Evolutionary conservation across 805 yeast genomes (phyloP).

Genomic region (Brettanomyces bruxellensis): DNA sequence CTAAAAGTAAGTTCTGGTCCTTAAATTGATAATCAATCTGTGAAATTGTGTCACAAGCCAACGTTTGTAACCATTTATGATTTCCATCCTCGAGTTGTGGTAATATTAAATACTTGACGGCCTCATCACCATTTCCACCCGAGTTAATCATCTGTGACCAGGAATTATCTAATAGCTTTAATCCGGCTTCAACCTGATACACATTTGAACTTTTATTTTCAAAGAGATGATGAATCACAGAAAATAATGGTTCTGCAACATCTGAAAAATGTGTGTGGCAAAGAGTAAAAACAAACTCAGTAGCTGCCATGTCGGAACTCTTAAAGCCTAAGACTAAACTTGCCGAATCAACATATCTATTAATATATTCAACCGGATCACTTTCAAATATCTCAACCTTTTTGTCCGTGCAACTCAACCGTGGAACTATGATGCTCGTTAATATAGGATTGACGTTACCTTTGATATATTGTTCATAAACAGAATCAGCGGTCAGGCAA

Average conservation of each 20-base stretch:
- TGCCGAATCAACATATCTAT: conserved; percentile 33
- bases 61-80: conserved; percentile 58
- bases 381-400: conserved; percentile 68
- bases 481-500: conserved; percentile 41
- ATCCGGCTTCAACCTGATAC: conserved; percentile 40
- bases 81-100: conserved; percentile 50
- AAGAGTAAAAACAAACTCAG: conserved; percentile 27
- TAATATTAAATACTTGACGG: conserved; percentile 34
- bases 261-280: conserved; percentile 12
- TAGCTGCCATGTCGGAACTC: conserved; percentile 42
- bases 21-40: conserved; percentile 6
- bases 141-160: conserved; percentile 26
- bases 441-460: conserved; percentile 59
- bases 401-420: conserved; percentile 60
- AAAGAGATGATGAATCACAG: neutral
- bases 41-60: conserved; percentile 53
- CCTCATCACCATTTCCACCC: conserved; percentile 1
- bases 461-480: conserved; percentile 54
- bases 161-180: conserved; percentile 65
- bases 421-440: conserved; percentile 65
- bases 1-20: neutral
- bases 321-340: conserved; percentile 34
- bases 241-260: conserved; percentile 1
- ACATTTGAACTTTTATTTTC: neutral
- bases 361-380: conserved; percentile 85